These are phyloP conservation scores for Meyerozyma smithsonii DNA, from an alignment of 1,139 yeast species.

Conservation along the genomic window DNA sequence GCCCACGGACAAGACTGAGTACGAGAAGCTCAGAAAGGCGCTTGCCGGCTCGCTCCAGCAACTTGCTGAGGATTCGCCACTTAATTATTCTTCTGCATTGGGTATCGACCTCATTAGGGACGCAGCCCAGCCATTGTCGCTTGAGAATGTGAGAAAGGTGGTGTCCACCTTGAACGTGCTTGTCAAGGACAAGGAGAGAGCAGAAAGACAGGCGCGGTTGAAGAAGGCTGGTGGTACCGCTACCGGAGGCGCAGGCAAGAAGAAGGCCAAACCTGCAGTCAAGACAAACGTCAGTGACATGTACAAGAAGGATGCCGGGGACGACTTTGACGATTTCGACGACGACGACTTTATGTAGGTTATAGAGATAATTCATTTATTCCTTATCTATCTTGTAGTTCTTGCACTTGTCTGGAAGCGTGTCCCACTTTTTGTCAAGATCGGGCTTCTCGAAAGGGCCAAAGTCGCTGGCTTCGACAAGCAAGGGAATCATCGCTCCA, in stretches of 20 bases:
- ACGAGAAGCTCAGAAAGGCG: slow-evolving; percentile 77
- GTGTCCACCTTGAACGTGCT: slow-evolving; percentile 78
- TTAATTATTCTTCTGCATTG: slow-evolving; percentile 69
- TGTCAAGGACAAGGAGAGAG: slow-evolving; percentile 80
- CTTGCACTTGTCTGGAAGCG: slow-evolving; percentile 5
- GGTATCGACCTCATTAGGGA: slow-evolving; percentile 87
- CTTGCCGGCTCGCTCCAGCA: slow-evolving; percentile 62
- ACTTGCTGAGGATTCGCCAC: slow-evolving; percentile 56
- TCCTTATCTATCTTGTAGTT: slow-evolving; percentile 3
- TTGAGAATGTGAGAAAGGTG: slow-evolving; percentile 83
- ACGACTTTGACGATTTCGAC: slow-evolving; percentile 51
- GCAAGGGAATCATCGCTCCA: slow-evolving; percentile 20
- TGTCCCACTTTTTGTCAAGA: slow-evolving; percentile 9
- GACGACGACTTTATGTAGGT: slow-evolving; percentile 88
- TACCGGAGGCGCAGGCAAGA: slow-evolving; percentile 92
- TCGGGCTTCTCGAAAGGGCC: slow-evolving; percentile 5
- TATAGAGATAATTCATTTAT: slow-evolving; percentile 10
- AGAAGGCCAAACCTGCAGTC: slow-evolving; percentile 76
- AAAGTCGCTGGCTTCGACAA: slow-evolving; percentile 10
- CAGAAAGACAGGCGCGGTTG: slow-evolving; percentile 80
- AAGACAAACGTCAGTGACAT: slow-evolving; percentile 74
- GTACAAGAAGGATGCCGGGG: slow-evolving; percentile 67
- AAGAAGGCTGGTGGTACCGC: slow-evolving; percentile 80
- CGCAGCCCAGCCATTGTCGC: slow-evolving; percentile 69
- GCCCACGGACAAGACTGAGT: slow-evolving; percentile 78